Evolutionary conservation across 2,329 filamentous ascomycete species (phyloP).

Genomic region (Chrysosporium keratinophilum): DNA sequence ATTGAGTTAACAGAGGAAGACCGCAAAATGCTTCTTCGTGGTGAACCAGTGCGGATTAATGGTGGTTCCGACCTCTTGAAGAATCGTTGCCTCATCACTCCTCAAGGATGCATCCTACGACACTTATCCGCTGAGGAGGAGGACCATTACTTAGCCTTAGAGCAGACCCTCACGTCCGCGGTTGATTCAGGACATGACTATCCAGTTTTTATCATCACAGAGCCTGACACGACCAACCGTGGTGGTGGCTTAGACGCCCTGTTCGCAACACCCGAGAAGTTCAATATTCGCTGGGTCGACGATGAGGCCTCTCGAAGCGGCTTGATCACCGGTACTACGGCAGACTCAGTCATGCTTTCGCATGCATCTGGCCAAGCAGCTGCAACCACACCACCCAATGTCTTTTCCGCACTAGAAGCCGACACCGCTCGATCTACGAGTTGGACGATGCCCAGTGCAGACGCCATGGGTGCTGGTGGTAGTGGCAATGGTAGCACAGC

Average conservation of each 20-base stretch:
- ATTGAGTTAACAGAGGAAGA: slow-evolving; percentile 36
- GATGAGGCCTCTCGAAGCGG: slow-evolving; percentile 26
- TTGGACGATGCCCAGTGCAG: slow-evolving; percentile 5
- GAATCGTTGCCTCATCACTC: slow-evolving; percentile 36
- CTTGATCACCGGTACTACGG: slow-evolving; percentile 21
- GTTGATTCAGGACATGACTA: slow-evolving; percentile 32
- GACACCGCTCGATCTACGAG: slow-evolving; percentile 29
- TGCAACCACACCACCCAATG: slow-evolving; percentile 20
- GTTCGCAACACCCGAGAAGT: slow-evolving; percentile 36
- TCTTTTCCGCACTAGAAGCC: slow-evolving; percentile 32
- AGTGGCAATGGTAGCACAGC: neutral
- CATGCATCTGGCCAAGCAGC: slow-evolving; percentile 19
- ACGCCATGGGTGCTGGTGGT: neutral
- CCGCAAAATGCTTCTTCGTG: slow-evolving; percentile 33
- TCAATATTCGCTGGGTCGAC: slow-evolving; percentile 36
- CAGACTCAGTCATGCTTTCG: slow-evolving; percentile 19
- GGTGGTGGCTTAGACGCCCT: slow-evolving; percentile 38
- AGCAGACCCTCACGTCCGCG: slow-evolving; percentile 28
- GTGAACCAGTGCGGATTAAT: slow-evolving; percentile 34
- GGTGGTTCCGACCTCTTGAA: slow-evolving; percentile 30
- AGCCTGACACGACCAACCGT: slow-evolving; percentile 36
- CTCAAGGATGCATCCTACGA: slow-evolving; percentile 36
- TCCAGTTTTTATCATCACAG: slow-evolving; percentile 27
- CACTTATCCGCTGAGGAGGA: slow-evolving; percentile 39
- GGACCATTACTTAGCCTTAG: slow-evolving; percentile 36